Evolutionary conservation across 2,329 filamentous ascomycete genomes (phyloP), one percentile per base, ranked within the genome.

Genomic region (Purpureocillium takamizusanense): DNA sequence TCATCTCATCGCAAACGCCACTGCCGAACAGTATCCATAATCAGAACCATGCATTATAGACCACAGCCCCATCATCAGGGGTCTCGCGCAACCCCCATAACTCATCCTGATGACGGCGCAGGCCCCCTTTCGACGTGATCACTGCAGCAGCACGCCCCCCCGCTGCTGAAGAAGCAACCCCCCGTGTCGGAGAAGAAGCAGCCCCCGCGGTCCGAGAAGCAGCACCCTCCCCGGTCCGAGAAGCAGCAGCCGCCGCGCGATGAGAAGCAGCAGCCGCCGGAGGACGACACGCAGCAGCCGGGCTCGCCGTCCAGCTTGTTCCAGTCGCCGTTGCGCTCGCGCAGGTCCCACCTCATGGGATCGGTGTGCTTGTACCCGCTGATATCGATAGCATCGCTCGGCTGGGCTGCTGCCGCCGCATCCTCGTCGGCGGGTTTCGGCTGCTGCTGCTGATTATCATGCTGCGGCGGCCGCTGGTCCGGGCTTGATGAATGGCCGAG

Each of bases 191-290:
- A 42, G 23, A 41, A 42, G 21, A 30, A 36, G 33, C 40, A 41
- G 15, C 40, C 42, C 2, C 25, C 40, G 3, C 43, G 36, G n/a
- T 31, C 35, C 2, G 42, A 43, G 40, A 42, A 46, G 38, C 36
- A 43, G 33, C 45, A 46, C 4, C 44, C 44, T 14, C 27, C 39
- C 4, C 39, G 39, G 25, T 37, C 39, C 5, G 42, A 39, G 18
- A 33, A 42, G 37, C 21, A 36, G 29, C 23, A 31, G 9, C 39
- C 39, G n/a, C 31, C 39, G 0, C 16, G 21, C 9, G 11, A 15
- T 8, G 38, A 40, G 34, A 12, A 12, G 34, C 34, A 40, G 34
- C 38, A 40, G 3, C 30, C 38, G 16, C 31, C 35, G 2, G 23
- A 16, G 15, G 12, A 29, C 4, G 39, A 41, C 30, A 18, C 17